Base-by-base conservation (phyloP, 2,329 filamentous ascomycete genomes). In the Microascus cirrosus region DNA sequence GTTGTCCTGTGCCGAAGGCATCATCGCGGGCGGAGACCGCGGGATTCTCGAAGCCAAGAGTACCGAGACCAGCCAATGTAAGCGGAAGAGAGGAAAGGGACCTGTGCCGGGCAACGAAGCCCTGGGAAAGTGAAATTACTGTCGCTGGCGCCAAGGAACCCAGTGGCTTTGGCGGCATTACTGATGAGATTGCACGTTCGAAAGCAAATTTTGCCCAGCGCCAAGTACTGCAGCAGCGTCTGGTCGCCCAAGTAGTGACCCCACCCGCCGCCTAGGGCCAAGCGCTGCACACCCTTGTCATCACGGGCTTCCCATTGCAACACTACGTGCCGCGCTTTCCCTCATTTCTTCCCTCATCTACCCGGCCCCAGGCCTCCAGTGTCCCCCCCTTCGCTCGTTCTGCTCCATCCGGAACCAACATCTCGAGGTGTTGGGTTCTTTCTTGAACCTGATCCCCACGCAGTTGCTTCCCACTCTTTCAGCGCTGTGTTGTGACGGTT, bases 381-480 rank as follows among this genome's bases (percentile, higher is more conserved):
- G 18, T 12, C 32, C 34, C 15, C n/a, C 35, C 18, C 25, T 57
- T 48, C 35, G 22, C n/a, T 24, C 25, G 35, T 35, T 34, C 55
- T 36, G 28, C 24, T 11, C 28, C 18, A 20, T 34, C 45, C 45
- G 39, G 24, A 32, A 53, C 48, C 45, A 28, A 34, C 54, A 32
- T 50, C 32, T 18, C 39, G 32, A 22, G 39, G 24, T 48, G 48
- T 28, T 57, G 25, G 18, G 15, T 13, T 15, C 18, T 25, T 36
- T 53, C n/a, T 32, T 57, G 55, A 57, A 57, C 35, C 35, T 25
- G 45, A 22, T 36, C 32, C 32, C n/a, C 36, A 4, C 8, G 42
- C 55, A 48, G 55, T 50, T 35, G 55, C 55, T 53, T 32, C 45
- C 15, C 55, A 52, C 55, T 57, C 55, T 52, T 57, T 57, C 8